Evolutionary conservation across 441 rosid species (phyloP).

Genomic region (Breynia disticha): DNA sequence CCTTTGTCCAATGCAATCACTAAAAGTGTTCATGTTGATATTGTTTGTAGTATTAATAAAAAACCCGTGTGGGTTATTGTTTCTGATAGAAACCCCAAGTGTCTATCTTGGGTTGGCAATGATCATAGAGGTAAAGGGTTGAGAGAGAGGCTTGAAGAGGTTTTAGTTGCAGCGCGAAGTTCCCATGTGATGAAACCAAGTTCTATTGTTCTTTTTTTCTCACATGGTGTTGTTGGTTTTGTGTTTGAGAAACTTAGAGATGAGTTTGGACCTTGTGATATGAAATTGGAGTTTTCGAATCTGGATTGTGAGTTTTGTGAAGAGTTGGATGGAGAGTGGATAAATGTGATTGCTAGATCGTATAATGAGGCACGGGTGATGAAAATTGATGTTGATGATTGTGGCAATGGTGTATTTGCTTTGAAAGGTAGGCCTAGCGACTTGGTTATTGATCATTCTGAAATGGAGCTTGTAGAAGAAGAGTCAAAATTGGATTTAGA

Average conservation of each 20-base stretch:
- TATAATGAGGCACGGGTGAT: conserved; percentile 40
- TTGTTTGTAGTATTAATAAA: conserved; percentile 54
- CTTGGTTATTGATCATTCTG: conserved; percentile 14
- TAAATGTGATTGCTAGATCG: conserved; percentile 33
- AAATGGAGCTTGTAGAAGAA: conserved; percentile 18
- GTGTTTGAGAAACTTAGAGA: conserved; percentile 24
- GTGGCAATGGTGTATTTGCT: background rate
- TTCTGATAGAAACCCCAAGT: conserved; percentile 55
- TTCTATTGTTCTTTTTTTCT: conserved; percentile 56
- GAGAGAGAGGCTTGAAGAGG: conserved; percentile 33
- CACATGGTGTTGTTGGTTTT: conserved; percentile 39
- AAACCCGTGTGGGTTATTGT: conserved; percentile 57
- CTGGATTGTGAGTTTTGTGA: conserved; percentile 32
- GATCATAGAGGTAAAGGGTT: conserved; percentile 36
- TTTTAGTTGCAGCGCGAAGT: conserved; percentile 46
- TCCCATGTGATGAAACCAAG: conserved; percentile 38
- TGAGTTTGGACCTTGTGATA: conserved; percentile 44
- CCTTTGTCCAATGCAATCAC: conserved; percentile 18
- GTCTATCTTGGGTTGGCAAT: conserved; percentile 34
- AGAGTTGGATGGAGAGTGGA: conserved; percentile 46
- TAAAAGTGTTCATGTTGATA: conserved; percentile 47
- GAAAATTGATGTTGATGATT: conserved; percentile 41
- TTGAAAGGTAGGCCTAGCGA: conserved; percentile 15
- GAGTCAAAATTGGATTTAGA: conserved; percentile 12
- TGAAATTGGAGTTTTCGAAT: conserved; percentile 24